Evolutionary conservation across 2,329 filamentous ascomycete genomes (phyloP).

Genomic region (Penicillium rolfsii): DNA sequence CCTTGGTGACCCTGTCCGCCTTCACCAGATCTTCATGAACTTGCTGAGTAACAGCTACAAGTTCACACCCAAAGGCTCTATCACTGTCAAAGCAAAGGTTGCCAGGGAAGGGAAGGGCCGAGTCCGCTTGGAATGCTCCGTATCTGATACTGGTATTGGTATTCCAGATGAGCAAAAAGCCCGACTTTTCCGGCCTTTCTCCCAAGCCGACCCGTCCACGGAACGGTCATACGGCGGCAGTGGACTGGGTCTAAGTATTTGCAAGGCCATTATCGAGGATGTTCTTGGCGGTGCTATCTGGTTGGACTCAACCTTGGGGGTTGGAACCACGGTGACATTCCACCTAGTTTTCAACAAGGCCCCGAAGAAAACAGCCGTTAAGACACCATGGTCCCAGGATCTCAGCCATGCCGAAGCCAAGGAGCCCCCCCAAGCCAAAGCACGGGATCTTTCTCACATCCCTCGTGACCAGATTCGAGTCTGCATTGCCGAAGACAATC

Average conservation of each 20-base stretch:
- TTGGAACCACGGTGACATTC: conserved; percentile 69
- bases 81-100: conserved; percentile 78
- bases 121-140: conserved; percentile 79
- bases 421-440: conserved; percentile 48
- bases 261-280: conserved; percentile 89
- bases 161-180: conserved; percentile 76
- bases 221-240: conserved; percentile 90
- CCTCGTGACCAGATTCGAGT: conserved; percentile 79
- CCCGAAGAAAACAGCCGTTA: conserved; percentile 59
- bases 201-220: conserved; percentile 87
- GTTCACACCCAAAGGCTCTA: conserved; percentile 83
- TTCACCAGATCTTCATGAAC: conserved; percentile 79
- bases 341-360: conserved; percentile 85
- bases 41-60: conserved; percentile 92
- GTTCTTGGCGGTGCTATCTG: conserved; percentile 87
- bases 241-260: conserved; percentile 87
- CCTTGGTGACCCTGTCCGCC: conserved; percentile 80
- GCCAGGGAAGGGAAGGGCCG: conserved; percentile 71
- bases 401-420: conserved; percentile 48
- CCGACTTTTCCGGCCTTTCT: conserved; percentile 90
- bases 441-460: conserved; percentile 71
- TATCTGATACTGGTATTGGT: conserved; percentile 88
- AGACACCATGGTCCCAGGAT: conserved; percentile 59
- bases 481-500: conserved; percentile 93
- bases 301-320: conserved; percentile 73